phyloP scores from a whole-genome alignment of 257 asterid species.

The Penstemon newberryi region DNA sequence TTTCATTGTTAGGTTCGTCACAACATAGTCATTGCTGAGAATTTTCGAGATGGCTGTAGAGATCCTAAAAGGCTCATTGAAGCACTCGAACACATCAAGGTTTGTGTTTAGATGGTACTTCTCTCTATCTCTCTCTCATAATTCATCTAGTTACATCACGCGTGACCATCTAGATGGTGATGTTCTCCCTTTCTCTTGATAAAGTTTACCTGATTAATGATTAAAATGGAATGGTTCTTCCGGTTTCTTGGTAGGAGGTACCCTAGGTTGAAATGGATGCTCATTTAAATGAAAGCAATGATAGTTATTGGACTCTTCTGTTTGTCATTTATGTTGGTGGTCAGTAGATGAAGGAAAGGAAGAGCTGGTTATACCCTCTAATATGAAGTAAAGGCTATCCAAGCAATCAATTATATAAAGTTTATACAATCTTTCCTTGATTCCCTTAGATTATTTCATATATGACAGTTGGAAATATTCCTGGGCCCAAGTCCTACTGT shows the following conservation, averaged over 20 bases:
- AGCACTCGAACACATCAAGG: constrained; percentile 75
- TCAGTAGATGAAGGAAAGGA: no score
- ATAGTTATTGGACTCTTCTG: not conserved
- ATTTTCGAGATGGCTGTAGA: constrained; percentile 68
- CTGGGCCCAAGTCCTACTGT: no score
- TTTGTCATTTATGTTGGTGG: no score
- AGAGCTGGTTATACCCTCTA: no score
- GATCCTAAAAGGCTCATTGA: constrained; percentile 76
- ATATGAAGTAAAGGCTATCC: no score
- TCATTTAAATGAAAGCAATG: not conserved
- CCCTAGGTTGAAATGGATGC: not conserved
- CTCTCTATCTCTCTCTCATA: constrained; percentile 5
- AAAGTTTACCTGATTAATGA: not conserved
- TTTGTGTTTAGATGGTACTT: constrained; percentile 35
- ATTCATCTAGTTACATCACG: constrained; percentile 11
- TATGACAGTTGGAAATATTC: no score
- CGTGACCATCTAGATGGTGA: not conserved
- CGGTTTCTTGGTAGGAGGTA: not conserved
- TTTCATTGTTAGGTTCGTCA: constrained; percentile 62
- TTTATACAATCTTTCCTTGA: no score
- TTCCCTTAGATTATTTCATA: no score
- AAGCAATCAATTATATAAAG: no score
- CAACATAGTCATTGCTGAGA: constrained; percentile 68
- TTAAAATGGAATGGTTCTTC: not conserved
- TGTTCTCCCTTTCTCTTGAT: constrained; percentile 1